Evolutionary conservation across 208 protist genomes (phyloP).

Genomic region (Trypanosoma cruzi): DNA sequence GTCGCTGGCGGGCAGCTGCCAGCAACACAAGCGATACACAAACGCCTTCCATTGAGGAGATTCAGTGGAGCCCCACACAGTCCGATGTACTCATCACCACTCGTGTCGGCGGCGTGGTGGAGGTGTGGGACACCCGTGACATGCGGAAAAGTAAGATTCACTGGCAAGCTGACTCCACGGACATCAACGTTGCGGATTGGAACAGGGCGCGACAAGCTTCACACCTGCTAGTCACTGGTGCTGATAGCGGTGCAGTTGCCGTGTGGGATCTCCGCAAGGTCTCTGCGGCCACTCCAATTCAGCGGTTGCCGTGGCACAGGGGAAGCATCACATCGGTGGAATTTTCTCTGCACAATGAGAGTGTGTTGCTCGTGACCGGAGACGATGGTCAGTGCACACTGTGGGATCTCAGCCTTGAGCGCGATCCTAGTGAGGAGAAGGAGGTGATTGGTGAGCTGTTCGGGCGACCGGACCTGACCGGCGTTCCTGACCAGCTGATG

Average conservation of each 20-base stretch:
- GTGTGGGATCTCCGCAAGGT: slow-evolving; percentile 98
- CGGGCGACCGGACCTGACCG: slow-evolving; percentile 71
- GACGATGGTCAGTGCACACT: slow-evolving; percentile 96
- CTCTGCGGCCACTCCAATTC: slow-evolving; percentile 50
- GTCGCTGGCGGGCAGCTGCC: slow-evolving; percentile 70
- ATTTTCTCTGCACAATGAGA: slow-evolving; percentile 97
- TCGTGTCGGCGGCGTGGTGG: slow-evolving; percentile 74
- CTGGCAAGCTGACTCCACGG: slow-evolving; percentile 84
- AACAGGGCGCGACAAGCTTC: slow-evolving; percentile 87
- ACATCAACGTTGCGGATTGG: slow-evolving; percentile 99
- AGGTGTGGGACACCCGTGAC: slow-evolving; percentile 94
- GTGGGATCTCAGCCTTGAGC: slow-evolving; percentile 98
- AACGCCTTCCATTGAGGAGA: slow-evolving; percentile 94
- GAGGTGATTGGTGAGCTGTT: slow-evolving; percentile 83
- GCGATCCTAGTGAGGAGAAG: slow-evolving; percentile 93
- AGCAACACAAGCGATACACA: slow-evolving; percentile 46
- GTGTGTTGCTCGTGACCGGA: slow-evolving; percentile 93
- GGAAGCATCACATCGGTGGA: slow-evolving; percentile 96
- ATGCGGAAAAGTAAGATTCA: slow-evolving; percentile 72
- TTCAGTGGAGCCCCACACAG: slow-evolving; percentile 97
- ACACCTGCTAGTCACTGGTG: slow-evolving; percentile 96
- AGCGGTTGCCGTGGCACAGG: slow-evolving; percentile 93
- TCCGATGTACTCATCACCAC: slow-evolving; percentile 85
- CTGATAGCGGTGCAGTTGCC: slow-evolving; percentile 96
- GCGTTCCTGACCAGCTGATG: slow-evolving; percentile 95